Evolutionary conservation across 345 rosid genomes (phyloP).

Genomic region (Sonneratia caseolaris): DNA sequence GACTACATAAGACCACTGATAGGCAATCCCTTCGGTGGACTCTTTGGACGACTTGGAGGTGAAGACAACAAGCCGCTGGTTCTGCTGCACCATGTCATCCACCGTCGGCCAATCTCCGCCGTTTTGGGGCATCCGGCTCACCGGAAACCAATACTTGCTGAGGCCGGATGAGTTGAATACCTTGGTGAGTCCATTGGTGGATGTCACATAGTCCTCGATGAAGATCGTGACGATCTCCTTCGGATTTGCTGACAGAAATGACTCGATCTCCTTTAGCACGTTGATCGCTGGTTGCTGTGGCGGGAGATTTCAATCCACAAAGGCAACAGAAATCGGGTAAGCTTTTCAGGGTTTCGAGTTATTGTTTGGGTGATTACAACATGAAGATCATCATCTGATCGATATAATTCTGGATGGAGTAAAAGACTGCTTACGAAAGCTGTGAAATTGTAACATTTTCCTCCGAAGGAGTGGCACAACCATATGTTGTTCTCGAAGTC

Average conservation of each 20-base stretch:
- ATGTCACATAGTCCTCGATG: conserved; percentile 82
- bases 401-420: not conserved
- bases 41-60: conserved; percentile 68
- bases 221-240: conserved; percentile 86
- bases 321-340: not conserved
- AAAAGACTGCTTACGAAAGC: conserved; percentile 62
- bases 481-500: conserved; percentile 73
- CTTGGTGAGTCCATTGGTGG: conserved; percentile 65
- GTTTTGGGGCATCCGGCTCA: conserved; percentile 66
- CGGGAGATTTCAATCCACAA: not conserved
- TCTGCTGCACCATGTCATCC: conserved; percentile 75
- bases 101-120: conserved; percentile 91
- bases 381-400: not conserved
- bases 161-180: conserved; percentile 75
- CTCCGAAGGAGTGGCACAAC: conserved; percentile 77
- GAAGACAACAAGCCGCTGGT: conserved; percentile 76
- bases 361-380: not conserved
- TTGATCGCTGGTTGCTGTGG: conserved; percentile 74
- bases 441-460: conserved; percentile 58
- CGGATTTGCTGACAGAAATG: conserved; percentile 56
- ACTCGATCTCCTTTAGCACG: conserved; percentile 61
- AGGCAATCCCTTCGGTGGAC: conserved; percentile 86
- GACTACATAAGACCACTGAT: conserved; percentile 79
- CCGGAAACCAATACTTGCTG: conserved; percentile 54
- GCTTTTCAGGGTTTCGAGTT: not conserved